Evolutionary conservation across 352 stramenopile species (phyloP).

Genomic region (Pythium scleroteichum): DNA sequence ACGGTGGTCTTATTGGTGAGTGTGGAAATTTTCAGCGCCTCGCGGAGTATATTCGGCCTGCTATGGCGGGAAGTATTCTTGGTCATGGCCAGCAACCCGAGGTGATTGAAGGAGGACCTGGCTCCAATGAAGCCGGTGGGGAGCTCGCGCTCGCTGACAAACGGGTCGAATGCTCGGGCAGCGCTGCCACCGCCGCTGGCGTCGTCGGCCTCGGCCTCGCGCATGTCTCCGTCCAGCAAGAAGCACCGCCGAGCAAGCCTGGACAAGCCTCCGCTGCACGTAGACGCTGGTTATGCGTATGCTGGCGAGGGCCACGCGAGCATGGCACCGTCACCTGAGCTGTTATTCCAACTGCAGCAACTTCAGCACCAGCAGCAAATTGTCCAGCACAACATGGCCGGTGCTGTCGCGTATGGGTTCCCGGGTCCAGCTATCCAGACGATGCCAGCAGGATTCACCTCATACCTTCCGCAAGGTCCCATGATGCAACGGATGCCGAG

Average conservation of each 20-base stretch:
- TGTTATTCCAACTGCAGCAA: slow-evolving; percentile 56
- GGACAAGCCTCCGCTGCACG: slow-evolving; percentile 5
- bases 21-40: too few species aligned
- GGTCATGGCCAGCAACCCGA: too few species aligned
- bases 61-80: too few species aligned
- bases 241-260: slow-evolving; percentile 17
- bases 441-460: slow-evolving; percentile 7
- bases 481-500: slow-evolving; percentile 10
- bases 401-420: slow-evolving; percentile 13
- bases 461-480: slow-evolving; percentile 8
- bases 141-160: slow-evolving; percentile 30
- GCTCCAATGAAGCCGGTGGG: slow-evolving; percentile 32
- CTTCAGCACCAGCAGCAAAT: slow-evolving; percentile 44
- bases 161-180: slow-evolving; percentile 9
- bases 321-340: slow-evolving; percentile 25
- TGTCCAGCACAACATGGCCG: slow-evolving; percentile 35
- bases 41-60: too few species aligned
- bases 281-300: slow-evolving; percentile 7
- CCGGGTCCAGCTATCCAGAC: slow-evolving; percentile 9
- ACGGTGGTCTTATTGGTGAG: too few species aligned
- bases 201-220: slow-evolving; percentile 11
- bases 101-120: not conserved
- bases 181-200: slow-evolving; percentile 26
- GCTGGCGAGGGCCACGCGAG: not conserved
- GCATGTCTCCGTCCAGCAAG: slow-evolving; percentile 30